Base-by-base conservation (phyloP, 768 basidiomycete species). In the Agaricus sinodeliciosus region DNA sequence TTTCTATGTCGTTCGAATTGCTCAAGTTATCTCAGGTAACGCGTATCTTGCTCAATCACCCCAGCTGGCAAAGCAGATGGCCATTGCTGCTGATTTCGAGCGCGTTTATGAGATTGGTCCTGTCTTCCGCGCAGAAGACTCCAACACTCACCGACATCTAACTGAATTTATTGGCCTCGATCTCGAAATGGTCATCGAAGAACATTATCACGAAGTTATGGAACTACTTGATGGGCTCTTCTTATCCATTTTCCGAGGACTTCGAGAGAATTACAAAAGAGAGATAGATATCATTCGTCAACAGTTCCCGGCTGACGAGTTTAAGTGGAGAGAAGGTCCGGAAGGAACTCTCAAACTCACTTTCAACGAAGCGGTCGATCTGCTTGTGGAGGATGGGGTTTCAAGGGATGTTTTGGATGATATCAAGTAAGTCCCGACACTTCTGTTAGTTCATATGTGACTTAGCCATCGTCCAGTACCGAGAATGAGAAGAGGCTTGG, bases 161-260 rank as follows among this genome's bases (percentile, higher is more conserved):
- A 98, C 96, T 16, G 96, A 99, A 69, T 99, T 97, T 70, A 88
- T 93, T 58, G 96, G 96, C 26, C 86, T 99, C 60, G 96, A 99
- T 88, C 79, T 99, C 59, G 96, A 99, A 69, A 98, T 99, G 96
- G 78, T 85, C 3, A 93, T 99, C 59, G 94, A 98, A 67, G 94
- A 97, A 67, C 94, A 98, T 67, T 99, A 98, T 64, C 94, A 98
- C 70, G 96, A 99, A 69, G 94, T 94, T 34, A 77, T 98, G 75
- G 93, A 96, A 61, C 69, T 93, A 19, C 79, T 99, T 54, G 96
- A 99, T 65, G 78, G 76, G 42, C 77, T 98, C 65, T 83, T 98
- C 66, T 75, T 91, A 58, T 72, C 76, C 63, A 89, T 99, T 62
- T 99, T 99, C 82, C 75, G 76, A 53, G 87, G 86, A 7, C 77